Base-by-base conservation (phyloP, 2,329 filamentous ascomycete genomes). In the Ilyonectria sp. region DNA sequence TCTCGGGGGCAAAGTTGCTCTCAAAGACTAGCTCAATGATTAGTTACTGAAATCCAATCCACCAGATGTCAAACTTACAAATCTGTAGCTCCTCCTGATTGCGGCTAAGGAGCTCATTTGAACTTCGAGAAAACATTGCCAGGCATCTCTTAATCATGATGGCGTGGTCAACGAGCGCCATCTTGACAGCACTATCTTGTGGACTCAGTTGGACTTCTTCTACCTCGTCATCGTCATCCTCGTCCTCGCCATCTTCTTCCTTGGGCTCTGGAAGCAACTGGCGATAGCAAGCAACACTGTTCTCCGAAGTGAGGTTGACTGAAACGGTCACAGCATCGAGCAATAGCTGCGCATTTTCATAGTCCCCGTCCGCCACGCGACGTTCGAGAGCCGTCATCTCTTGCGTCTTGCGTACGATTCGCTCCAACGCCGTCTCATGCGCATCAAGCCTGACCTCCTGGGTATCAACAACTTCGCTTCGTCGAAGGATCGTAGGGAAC, bases 401-500 rank as follows among this genome's bases (percentile, higher is more conserved):
- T 65, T 93, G 90, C 1, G 95, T 97, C 84, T 98, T 98, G 66
- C 95, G 90, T 74, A 94, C 92, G 35, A 96, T 95, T 17, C 95
- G 91, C 79, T 98, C 95, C 68, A 98, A 86, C 0, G 93, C 95
- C n/a, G 94, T 95, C 80, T 98, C 93, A 65, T 96, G 85, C 7
- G 95, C 91, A 35, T 88, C 88, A 29, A 98, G 85, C 11, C 86
- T 86, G 19, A 94, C 80, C 55, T 92, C 91, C 19, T 91, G 88
- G 1, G 88, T 86, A 7, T 89, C 85, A 15, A 97, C 82, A 67
- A 98, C 93, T 81, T 98, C 95, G 74, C 94, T 97, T 62, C 95
- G 90, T 35, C 94, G 90, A 29, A 98, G 84, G 55, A 98, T 97
- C 1, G 95, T 98, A 1, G 95, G 96, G 82, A 98, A 98, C 1